These are phyloP conservation scores for Alternaria incomplexa DNA, from an alignment of 2,329 filamentous ascomycete species.

Conservation along the genomic window DNA sequence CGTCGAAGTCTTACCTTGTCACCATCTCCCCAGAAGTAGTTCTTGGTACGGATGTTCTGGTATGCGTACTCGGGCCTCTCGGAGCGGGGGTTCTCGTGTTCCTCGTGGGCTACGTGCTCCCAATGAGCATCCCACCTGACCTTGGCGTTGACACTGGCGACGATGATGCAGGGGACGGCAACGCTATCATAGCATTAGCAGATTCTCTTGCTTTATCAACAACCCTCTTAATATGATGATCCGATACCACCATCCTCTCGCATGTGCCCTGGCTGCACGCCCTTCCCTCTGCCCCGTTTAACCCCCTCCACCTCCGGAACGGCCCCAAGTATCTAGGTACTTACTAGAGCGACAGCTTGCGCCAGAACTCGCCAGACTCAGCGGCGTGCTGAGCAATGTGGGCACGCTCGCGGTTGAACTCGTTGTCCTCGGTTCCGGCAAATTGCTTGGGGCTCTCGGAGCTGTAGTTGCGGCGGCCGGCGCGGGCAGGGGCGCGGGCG, in stretches of 20 bases:
- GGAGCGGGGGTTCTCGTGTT: conserved; percentile 68
- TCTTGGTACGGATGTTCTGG: conserved; percentile 97
- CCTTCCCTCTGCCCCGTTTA: not conserved
- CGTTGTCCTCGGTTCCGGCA: conserved; percentile 74
- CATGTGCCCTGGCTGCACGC: not conserved
- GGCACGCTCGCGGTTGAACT: conserved; percentile 89
- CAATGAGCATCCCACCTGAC: conserved; percentile 94
- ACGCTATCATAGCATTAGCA: conserved; percentile 62
- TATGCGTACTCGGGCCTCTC: conserved; percentile 93
- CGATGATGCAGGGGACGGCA: conserved; percentile 73
- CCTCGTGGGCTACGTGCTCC: conserved; percentile 87
- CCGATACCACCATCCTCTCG: conserved; percentile 1
- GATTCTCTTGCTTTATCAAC: not conserved
- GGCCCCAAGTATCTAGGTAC: conserved; percentile 39
- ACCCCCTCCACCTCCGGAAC: not conserved
- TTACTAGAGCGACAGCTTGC: conserved; percentile 95
- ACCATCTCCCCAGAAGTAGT: conserved; percentile 92
- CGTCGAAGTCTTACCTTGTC: conserved; percentile 73
- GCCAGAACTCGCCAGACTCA: conserved; percentile 87
- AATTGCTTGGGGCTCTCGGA: conserved; percentile 65
- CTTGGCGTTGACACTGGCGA: conserved; percentile 82
- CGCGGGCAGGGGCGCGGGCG: conserved; percentile 64
- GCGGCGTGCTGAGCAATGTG: conserved; percentile 90
- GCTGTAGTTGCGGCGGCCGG: conserved; percentile 73
- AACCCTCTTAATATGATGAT: not conserved